A percentile compares a stretch with the other conserved stretches of the same genome.
Conservation (phyloP, 2,329 filamentous ascomycete genomes). For the Claviceps cyperi region DNA sequence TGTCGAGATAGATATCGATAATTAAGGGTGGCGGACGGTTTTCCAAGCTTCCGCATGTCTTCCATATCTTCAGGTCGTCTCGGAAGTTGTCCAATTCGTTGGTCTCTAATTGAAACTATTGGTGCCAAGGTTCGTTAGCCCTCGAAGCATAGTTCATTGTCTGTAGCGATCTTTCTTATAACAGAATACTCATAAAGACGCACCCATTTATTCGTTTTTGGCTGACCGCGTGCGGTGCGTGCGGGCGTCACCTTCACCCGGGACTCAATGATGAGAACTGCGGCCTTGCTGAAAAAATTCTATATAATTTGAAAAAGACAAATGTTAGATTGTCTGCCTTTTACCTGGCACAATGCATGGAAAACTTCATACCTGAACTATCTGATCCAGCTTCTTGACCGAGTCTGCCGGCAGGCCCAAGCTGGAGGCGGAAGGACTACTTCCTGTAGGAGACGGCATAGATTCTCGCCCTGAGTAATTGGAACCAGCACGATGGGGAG, state of each 20-base stretch:
- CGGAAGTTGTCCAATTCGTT: constrained; percentile 82
- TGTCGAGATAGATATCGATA: constrained; percentile 82
- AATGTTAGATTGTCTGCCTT: neutral
- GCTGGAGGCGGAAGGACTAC: constrained; percentile 26
- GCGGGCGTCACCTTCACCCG: constrained; percentile 53
- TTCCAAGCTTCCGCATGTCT: constrained; percentile 59
- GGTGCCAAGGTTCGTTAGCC: neutral
- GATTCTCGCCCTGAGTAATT: constrained; percentile 26
- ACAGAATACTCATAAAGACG: constrained; percentile 16
- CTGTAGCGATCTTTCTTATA: neutral
- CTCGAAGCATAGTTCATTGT: neutral
- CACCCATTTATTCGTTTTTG: constrained; percentile 80
- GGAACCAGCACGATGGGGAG: constrained; percentile 29
- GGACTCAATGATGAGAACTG: constrained; percentile 69
- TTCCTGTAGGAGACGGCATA: constrained; percentile 33
- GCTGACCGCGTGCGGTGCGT: constrained; percentile 22
- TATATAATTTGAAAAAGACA: constrained; percentile 21
- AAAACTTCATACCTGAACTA: constrained; percentile 57
- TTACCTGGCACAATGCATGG: neutral
- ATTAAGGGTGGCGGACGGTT: constrained; percentile 70
- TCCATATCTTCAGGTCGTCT: constrained; percentile 73
- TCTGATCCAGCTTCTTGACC: constrained; percentile 74
- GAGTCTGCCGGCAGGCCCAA: constrained; percentile 50
- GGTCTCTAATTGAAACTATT: constrained; percentile 84
- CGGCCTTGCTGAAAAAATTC: constrained; percentile 87